Conservation (phyloP, 176 grass and related monocot genomes). For the Chrysopogon serrulatus region DNA sequence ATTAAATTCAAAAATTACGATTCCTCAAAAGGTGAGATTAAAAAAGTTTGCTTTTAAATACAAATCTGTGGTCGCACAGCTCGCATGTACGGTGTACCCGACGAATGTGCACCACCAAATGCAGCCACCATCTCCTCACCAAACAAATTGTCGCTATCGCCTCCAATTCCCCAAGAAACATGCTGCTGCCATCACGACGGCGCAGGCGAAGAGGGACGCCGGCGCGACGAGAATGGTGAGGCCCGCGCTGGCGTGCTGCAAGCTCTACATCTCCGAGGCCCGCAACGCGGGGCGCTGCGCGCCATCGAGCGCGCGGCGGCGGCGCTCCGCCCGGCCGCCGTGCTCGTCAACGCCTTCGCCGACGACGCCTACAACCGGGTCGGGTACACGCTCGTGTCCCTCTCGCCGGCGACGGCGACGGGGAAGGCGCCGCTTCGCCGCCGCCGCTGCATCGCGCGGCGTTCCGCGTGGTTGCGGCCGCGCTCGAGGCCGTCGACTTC, state of each 20-base stretch:
- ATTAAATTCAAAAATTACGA: too few relatives aligned
- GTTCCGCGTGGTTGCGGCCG: slow-evolving; percentile 48
- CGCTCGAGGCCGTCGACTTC: slow-evolving; percentile 54
- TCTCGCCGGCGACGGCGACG: not conserved
- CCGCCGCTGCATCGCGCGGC: slow-evolving; percentile 49
- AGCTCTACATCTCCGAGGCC: slow-evolving; percentile 89
- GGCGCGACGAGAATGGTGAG: slow-evolving; percentile 28
- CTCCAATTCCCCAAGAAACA: not conserved
- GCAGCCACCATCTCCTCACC: not conserved
- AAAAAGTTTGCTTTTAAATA: not conserved
- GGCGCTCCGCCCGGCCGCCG: slow-evolving; percentile 27
- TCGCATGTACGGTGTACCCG: too few relatives aligned
- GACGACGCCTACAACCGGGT: slow-evolving; percentile 75
- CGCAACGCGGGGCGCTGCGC: slow-evolving; percentile 45
- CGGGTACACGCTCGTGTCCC: slow-evolving; percentile 76
- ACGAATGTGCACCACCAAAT: not conserved
- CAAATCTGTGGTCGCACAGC: not conserved
- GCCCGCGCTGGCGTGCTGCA: slow-evolving; percentile 74
- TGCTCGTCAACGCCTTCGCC: slow-evolving; percentile 49
- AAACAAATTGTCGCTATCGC: not conserved
- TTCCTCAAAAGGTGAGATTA: not conserved
- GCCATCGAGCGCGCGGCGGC: slow-evolving; percentile 75
- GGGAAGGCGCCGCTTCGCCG: not conserved
- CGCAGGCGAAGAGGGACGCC: not conserved
- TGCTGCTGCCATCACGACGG: not conserved